These are phyloP conservation scores for Bigelowiella natans DNA, from an alignment of 78 protist species.

Conservation along the genomic window DNA sequence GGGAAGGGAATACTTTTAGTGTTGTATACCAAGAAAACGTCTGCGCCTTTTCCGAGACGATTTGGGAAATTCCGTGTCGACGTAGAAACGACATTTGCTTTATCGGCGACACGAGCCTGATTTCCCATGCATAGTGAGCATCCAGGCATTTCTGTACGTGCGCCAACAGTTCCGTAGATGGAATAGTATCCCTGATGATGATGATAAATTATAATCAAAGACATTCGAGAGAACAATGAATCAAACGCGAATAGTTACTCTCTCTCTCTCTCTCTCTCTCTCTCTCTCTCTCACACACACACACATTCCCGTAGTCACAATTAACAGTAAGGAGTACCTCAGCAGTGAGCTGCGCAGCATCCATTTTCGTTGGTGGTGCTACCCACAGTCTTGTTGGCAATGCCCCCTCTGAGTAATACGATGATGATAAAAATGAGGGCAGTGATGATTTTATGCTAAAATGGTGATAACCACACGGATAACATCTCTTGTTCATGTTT, in stretches of 20 bases:
- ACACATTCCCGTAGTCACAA: too few species aligned
- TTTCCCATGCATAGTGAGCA: conserved; percentile 58
- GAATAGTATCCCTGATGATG: conserved; percentile 29
- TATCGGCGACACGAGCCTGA: conserved; percentile 46
- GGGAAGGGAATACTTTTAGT: too few species aligned
- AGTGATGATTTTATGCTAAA: too few species aligned
- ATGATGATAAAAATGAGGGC: too few species aligned
- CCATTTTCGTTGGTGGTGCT: conserved; percentile 52
- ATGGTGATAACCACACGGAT: too few species aligned
- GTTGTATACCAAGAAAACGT: conserved; percentile 46
- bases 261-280: too few species aligned
- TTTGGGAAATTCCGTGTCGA: conserved; percentile 55
- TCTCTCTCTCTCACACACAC: too few species aligned
- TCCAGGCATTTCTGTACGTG: conserved; percentile 50
- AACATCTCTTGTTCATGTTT: too few species aligned
- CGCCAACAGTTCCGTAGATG: conserved; percentile 30
- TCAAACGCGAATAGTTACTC: too few species aligned
- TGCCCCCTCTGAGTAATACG: not conserved
- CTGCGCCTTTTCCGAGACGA: conserved; percentile 53
- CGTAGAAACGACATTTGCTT: conserved; percentile 45
- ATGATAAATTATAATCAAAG: too few species aligned
- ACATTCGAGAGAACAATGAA: too few species aligned
- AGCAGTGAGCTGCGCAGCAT: conserved; percentile 35
- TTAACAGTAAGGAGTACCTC: too few species aligned
- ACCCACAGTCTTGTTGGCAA: conserved; percentile 37